Evolutionary conservation across 495 filamentous ascomycete genomes (phyloP), one percentile per base, ranked within the genome.

Genomic region (Penicillium arizonense): DNA sequence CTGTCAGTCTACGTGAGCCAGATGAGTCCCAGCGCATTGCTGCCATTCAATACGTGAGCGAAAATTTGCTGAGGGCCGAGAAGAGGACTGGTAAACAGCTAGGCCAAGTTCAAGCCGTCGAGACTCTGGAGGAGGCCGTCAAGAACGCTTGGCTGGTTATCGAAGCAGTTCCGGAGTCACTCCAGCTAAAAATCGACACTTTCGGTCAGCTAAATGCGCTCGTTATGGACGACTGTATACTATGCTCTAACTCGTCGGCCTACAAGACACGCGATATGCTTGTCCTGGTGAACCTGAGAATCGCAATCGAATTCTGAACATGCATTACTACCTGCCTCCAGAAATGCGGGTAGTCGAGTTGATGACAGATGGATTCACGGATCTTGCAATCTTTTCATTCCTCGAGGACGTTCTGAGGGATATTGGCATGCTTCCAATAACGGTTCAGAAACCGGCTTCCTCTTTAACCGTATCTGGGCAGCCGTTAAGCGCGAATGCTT

Each of bases 391-490:
- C 23, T 70, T 82, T 47, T 61, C 56, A 7, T 77, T 79, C 43
- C 44, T 82, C 53, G 59, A 51, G 0, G 55, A 53, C 7, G 48
- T 67, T 16, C 67, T 70, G 61, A 49, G 58, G 36, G 72, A 73
- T 38, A 64, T 72, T 5, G 78, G 4, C 67, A 77, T 41, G 56
- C 70, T 6, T 73, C 75, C 3, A 57, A 61, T 24, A 69, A 66
- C 46, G 74, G 80, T 54, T 75, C 72, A n/a, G n/a, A n/a, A 9
- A 77, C 71, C 0, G 78, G 78, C 7, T 75, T 80, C 54, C 75
- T 82, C n/a, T 72, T 77, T 57, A 78, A 78, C 44, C 71, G 78
- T 0, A 56, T 80, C 12, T 82, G 77, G 75, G 78, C 73, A 0
- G 77, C 77, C 10, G 67, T 79, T 46, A 80, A 81, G 61, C 62